A percentile compares a stretch with the other conserved stretches of the same genome.
These are phyloP conservation scores for Cryphonectria parasitica DNA, from an alignment of 2,329 filamentous ascomycete genomes.

Conservation along the genomic window DNA sequence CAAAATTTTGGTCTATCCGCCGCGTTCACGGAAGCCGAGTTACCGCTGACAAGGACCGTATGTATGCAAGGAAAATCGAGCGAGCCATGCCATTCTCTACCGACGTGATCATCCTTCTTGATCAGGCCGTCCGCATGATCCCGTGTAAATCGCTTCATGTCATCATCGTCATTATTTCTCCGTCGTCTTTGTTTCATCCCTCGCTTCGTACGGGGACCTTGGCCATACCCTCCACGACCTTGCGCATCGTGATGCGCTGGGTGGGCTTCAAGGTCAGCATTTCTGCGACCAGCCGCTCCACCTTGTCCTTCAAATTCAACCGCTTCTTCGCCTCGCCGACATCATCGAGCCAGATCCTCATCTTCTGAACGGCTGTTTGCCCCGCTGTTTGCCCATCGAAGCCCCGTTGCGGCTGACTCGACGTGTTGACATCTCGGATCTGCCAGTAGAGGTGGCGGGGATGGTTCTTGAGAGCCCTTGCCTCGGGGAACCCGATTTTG, in stretches of 20 bases:
- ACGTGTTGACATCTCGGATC: conserved; percentile 57
- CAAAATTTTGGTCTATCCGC: not conserved
- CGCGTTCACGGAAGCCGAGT: not conserved
- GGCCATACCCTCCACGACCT: conserved; percentile 50
- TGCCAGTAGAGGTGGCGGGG: conserved; percentile 60
- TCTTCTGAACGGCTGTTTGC: conserved; percentile 42
- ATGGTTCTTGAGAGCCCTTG: conserved; percentile 51
- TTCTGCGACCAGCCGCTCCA: conserved; percentile 56
- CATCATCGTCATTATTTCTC: not conserved
- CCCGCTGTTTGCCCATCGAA: conserved; percentile 24
- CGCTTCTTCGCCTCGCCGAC: conserved; percentile 52
- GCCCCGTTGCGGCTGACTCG: conserved; percentile 37
- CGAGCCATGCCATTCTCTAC: not conserved
- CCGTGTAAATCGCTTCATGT: not conserved
- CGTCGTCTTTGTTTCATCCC: conserved; percentile 30
- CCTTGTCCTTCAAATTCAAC: conserved; percentile 50
- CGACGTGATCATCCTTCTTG: not conserved
- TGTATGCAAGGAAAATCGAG: conserved; percentile 9
- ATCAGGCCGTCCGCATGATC: not conserved
- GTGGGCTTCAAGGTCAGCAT: conserved; percentile 58
- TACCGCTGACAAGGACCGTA: not conserved
- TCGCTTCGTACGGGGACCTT: conserved; percentile 35
- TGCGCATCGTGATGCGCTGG: conserved; percentile 59
- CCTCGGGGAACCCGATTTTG: conserved; percentile 60
- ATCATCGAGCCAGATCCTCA: conserved; percentile 61